Base-by-base conservation (phyloP, 257 asterid genomes). In the Solanum sitiens region DNA sequence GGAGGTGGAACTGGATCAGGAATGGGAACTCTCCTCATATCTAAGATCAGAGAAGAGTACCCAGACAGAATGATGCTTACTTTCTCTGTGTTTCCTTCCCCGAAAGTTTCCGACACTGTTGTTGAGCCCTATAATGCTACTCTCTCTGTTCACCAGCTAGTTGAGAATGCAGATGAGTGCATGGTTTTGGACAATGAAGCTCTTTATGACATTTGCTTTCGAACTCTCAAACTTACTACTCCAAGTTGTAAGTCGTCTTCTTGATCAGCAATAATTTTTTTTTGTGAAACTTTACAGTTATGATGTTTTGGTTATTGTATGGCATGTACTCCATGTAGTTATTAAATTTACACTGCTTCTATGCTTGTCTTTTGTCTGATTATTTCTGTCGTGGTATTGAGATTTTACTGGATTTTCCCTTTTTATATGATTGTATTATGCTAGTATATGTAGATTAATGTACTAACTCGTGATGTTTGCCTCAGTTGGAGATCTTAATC, bases 1-100 rank as follows among this genome's bases (percentile, higher is more conserved):
- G 98, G 96, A 76, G 98, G 98, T 91, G 96, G 98, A 65, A 95
- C 98, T n/a, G 98, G 98, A 79, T 94, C 98, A 27, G 97, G 98
- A 65, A 95, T 95, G 98, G 96, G 96, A 89, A 94, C 98, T 59
- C 96, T 95, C 88, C 92, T 94, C 7, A 95, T 95, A 79, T 95
- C 98, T 25, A 95, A 95, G 89, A 95, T 95, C 83, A 88, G 98
- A 87, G 98, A 94, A 89, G 98, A 94, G 90, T 95, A 94, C 90
- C 97, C 96, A 11, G 98, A 95, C 88, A 91, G 96, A 21, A 93
- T 95, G 96, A 95, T 95, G 98, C 98, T 95, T 88, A 95, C 95
- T 7, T 94, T 95, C 93, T 94, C 98, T 9, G 98, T 95, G 16
- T 95, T 95, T 88, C 98, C 98, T 14, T 94, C 98, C 40, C 96